Evolutionary conservation across 1,284 basidiomycete genomes (phyloP).

Genomic region (Leccinum solheimii): DNA sequence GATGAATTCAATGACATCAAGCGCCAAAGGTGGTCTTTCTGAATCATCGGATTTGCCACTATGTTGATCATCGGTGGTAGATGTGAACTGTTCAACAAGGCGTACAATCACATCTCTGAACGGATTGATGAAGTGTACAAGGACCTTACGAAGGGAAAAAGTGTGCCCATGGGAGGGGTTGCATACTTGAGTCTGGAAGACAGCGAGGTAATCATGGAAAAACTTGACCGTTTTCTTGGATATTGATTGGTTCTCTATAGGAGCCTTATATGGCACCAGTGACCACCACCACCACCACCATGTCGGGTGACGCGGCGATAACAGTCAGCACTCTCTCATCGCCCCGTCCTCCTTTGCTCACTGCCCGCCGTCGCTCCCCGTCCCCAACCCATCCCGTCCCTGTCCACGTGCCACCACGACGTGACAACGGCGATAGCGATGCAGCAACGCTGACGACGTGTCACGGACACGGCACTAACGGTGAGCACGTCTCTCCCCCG

Average conservation of each 20-base stretch:
- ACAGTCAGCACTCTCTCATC: constrained; percentile 20
- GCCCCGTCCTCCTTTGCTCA: no score
- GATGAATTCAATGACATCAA: constrained; percentile 91
- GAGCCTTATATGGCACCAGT: constrained; percentile 74
- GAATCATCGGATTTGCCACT: not conserved
- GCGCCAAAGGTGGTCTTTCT: constrained; percentile 60
- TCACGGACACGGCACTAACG: no score
- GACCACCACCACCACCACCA: no score
- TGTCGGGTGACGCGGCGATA: no score
- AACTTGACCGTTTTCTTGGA: not conserved
- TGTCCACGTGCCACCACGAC: no score
- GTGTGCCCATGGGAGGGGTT: constrained; percentile 91
- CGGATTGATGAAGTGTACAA: constrained; percentile 97
- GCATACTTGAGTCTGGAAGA: constrained; percentile 97
- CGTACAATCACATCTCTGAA: constrained; percentile 94
- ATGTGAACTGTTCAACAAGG: constrained; percentile 91
- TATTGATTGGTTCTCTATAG: constrained; percentile 40
- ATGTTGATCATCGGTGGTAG: constrained; percentile 27
- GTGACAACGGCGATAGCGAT: no score
- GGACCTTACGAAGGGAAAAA: constrained; percentile 93
- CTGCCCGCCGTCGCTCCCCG: no score
- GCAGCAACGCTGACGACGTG: no score
- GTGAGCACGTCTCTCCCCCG: no score
- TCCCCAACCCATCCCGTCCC: no score
- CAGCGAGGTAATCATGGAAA: constrained; percentile 67